A percentile compares a stretch with the other conserved stretches of the same genome.
These are phyloP conservation scores for Moelleriella libera DNA, from an alignment of 2,329 filamentous ascomycete species.

Conservation along the genomic window DNA sequence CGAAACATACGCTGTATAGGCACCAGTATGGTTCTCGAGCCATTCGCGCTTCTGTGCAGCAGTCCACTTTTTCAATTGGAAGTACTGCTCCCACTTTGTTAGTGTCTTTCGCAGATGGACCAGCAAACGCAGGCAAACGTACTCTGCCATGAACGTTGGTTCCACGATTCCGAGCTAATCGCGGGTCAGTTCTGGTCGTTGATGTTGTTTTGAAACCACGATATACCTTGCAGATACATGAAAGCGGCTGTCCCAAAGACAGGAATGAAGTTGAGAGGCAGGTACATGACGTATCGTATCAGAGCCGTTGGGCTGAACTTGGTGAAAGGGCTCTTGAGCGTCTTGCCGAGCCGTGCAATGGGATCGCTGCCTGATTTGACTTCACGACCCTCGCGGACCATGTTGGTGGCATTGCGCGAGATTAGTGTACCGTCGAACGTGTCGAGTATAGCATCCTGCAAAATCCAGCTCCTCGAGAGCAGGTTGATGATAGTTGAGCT, in stretches of 20 bases:
- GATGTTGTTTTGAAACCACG: not conserved
- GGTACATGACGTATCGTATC: slow-evolving; percentile 68
- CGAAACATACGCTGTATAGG: slow-evolving; percentile 62
- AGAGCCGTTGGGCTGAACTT: slow-evolving; percentile 47
- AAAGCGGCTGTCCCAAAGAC: slow-evolving; percentile 75
- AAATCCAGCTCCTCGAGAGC: slow-evolving; percentile 54
- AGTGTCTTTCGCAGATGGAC: not conserved
- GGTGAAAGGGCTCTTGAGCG: slow-evolving; percentile 42
- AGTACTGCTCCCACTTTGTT: slow-evolving; percentile 45
- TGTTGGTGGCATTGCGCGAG: slow-evolving; percentile 31
- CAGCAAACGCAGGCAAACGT: slow-evolving; percentile 11
- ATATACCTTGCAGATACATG: slow-evolving; percentile 56
- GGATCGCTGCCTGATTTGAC: slow-evolving; percentile 48
- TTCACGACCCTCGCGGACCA: slow-evolving; percentile 65
- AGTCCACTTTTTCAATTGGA: slow-evolving; percentile 80
- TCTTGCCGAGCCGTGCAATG: slow-evolving; percentile 40
- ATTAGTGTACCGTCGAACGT: slow-evolving; percentile 70
- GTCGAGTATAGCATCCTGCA: slow-evolving; percentile 72
- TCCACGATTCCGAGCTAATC: slow-evolving; percentile 31
- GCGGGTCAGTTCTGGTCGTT: not conserved
- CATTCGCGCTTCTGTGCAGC: slow-evolving; percentile 49
- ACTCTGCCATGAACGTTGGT: slow-evolving; percentile 38
- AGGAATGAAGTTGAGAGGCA: slow-evolving; percentile 87
- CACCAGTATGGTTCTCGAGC: slow-evolving; percentile 54
- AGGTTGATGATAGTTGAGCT: slow-evolving; percentile 43